Conservation (phyloP, 768 basidiomycete species). For the Holtermanniella nyarrowii region DNA sequence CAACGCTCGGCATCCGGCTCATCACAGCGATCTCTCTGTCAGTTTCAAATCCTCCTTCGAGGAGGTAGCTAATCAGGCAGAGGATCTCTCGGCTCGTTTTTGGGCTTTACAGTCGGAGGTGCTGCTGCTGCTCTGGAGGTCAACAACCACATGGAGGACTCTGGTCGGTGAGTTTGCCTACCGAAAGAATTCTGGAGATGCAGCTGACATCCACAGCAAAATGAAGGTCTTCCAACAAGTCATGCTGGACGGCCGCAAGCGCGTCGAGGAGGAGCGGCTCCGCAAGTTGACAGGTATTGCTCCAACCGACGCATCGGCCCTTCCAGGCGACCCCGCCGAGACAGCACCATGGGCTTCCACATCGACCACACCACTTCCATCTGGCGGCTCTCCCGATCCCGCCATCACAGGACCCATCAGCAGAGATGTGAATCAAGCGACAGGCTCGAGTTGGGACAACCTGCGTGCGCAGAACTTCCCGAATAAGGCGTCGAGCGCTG, state of each 20-base stretch:
- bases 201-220: constrained; percentile 11
- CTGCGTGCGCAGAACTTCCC: constrained; percentile 1
- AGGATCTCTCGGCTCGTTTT: constrained; percentile 17
- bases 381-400: neutral
- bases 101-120: constrained; percentile 26
- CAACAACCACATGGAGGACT: constrained; percentile 22
- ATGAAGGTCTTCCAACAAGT: constrained; percentile 23
- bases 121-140: constrained; percentile 25
- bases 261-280: constrained; percentile 6
- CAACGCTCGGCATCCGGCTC: constrained; percentile 1
- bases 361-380: too few relatives aligned
- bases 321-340: neutral
- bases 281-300: neutral
- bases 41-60: neutral
- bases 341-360: too few relatives aligned
- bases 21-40: neutral
- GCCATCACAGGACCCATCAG: neutral
- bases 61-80: neutral
- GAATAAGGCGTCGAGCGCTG: neutral
- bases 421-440: neutral
- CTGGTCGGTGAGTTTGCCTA: constrained; percentile 14
- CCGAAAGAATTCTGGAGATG: too few relatives aligned
- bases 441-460: constrained; percentile 2
- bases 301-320: neutral
- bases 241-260: constrained; percentile 11